Percentiles rank a stretch among this genome's conserved stretches.
Conservation (phyloP, 1,284 basidiomycete genomes). For the Pseudozyma sp. region DNA sequence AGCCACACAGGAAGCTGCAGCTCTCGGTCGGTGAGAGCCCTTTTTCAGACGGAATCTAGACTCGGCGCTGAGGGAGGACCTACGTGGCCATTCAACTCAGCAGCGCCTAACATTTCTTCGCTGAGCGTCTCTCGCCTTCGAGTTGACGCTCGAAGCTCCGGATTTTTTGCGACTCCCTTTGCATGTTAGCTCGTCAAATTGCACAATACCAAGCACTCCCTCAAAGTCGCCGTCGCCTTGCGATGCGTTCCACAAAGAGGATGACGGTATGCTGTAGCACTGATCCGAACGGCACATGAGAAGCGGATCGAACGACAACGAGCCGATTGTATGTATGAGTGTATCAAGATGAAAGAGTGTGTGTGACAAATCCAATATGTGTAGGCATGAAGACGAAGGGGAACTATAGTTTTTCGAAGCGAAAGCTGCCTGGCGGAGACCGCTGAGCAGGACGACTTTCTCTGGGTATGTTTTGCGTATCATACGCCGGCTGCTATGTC, state of each 20-base stretch:
- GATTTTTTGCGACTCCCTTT: too few species aligned
- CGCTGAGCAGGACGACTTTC: background rate
- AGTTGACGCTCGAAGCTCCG: conserved; percentile 20
- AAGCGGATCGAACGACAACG: background rate
- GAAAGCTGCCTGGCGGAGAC: background rate
- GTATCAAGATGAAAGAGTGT: background rate
- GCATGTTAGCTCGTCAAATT: too few species aligned
- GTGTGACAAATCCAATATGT: background rate
- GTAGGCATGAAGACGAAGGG: too few species aligned
- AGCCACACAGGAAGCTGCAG: too few species aligned
- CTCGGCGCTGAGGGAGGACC: background rate
- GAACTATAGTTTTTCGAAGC: too few species aligned
- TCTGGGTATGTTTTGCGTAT: too few species aligned
- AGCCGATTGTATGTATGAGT: background rate
- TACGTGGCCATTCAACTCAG: background rate
- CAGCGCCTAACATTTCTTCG: conserved; percentile 18
- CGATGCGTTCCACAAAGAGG: too few species aligned
- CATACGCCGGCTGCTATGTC: too few species aligned
- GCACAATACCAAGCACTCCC: too few species aligned
- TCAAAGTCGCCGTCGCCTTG: too few species aligned
- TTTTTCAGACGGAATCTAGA: conserved; percentile 3
- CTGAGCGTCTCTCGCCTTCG: conserved; percentile 38
- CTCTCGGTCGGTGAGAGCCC: background rate
- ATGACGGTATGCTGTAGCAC: too few species aligned
- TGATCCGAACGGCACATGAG: background rate